phyloP scores from a whole-genome alignment of 1,284 basidiomycete genomes.

The Cryptococcus jaspeensis region DNA sequence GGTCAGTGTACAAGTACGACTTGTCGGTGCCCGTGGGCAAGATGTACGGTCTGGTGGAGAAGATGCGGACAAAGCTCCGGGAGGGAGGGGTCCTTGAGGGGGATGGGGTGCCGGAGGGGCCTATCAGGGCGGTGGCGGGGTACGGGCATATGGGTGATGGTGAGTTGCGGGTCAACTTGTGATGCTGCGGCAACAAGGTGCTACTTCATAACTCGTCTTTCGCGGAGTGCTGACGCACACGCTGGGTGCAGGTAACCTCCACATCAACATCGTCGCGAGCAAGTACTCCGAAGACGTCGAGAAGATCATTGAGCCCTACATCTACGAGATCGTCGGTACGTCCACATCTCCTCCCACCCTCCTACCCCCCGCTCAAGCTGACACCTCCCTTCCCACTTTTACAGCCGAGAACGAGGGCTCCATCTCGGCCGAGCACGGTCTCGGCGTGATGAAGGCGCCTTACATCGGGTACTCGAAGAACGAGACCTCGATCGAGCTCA shows the following conservation, averaged over 20 bases:
- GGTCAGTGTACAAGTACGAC: conserved; percentile 97
- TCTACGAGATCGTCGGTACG: conserved; percentile 80
- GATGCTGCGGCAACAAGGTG: conserved; percentile 3
- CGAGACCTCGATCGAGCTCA: conserved; percentile 73
- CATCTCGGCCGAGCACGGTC: conserved; percentile 94
- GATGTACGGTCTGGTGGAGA: conserved; percentile 88
- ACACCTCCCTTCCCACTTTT: not conserved
- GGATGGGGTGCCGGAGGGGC: conserved; percentile 58
- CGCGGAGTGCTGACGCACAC: not conserved
- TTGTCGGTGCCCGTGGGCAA: conserved; percentile 83
- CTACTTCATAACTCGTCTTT: not conserved
- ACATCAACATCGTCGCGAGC: conserved; percentile 89
- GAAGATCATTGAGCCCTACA: conserved; percentile 85
- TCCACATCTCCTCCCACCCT: conserved; percentile 9
- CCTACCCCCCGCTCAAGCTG: not conserved
- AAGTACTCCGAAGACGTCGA: conserved; percentile 81
- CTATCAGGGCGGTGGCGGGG: conserved; percentile 79
- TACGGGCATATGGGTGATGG: conserved; percentile 98
- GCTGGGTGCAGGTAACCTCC: conserved; percentile 71
- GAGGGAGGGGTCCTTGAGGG: conserved; percentile 68
- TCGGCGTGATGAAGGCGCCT: conserved; percentile 84
- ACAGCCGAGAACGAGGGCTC: conserved; percentile 67
- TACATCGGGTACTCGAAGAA: conserved; percentile 88
- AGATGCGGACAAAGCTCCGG: conserved; percentile 69
- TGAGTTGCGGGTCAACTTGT: conserved; percentile 50